Evolutionary conservation across 805 yeast genomes (phyloP).

Genomic region (Metschnikowia noctiluminum): DNA sequence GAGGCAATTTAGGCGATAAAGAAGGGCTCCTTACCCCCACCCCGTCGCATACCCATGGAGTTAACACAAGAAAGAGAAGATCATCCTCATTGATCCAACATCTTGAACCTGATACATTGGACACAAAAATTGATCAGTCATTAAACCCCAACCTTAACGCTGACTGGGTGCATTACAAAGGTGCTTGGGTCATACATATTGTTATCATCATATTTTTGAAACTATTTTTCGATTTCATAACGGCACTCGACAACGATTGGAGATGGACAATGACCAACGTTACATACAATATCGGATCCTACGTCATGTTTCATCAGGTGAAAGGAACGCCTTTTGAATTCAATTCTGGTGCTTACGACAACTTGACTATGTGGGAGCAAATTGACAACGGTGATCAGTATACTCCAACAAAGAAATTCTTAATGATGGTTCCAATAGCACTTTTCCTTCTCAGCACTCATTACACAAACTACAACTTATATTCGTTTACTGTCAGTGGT

Average conservation of each 20-base stretch:
- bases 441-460: constrained; percentile 86
- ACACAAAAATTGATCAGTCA: constrained; percentile 88
- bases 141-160: constrained; percentile 89
- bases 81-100: constrained; percentile 88
- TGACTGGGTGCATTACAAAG: constrained; percentile 92
- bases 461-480: constrained; percentile 80
- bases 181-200: constrained; percentile 93
- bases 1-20: constrained; percentile 14
- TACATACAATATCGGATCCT: constrained; percentile 86
- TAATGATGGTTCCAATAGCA: constrained; percentile 88
- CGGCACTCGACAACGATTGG: constrained; percentile 77
- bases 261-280: constrained; percentile 93
- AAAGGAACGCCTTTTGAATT: constrained; percentile 98
- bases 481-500: constrained; percentile 74
- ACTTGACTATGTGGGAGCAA: constrained; percentile 98
- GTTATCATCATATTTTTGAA: constrained; percentile 76
- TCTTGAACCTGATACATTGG: constrained; percentile 88
- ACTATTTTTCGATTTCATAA: constrained; percentile 72
- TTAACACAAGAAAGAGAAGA: constrained; percentile 50
- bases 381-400: constrained; percentile 93
- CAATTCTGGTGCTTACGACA: constrained; percentile 93
- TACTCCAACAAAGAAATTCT: constrained; percentile 92
- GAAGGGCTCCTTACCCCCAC: constrained; percentile 21
- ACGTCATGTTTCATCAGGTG: constrained; percentile 93
- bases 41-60: constrained; percentile 18